These are phyloP conservation scores for Microthyrium microscopicum DNA, from an alignment of 2,329 filamentous ascomycete genomes.

Conservation along the genomic window DNA sequence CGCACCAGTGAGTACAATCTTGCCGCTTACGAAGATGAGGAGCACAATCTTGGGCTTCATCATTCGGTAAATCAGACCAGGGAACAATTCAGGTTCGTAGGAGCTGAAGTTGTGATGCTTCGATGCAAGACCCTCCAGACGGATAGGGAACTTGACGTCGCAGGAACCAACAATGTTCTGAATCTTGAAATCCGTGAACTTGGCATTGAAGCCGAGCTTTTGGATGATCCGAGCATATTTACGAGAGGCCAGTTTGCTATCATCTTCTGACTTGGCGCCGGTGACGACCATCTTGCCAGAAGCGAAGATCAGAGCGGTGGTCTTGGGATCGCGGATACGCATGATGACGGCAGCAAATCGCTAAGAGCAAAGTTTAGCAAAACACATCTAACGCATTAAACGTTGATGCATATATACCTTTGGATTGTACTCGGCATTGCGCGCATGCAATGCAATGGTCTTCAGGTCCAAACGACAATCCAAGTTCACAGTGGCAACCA, in stretches of 20 bases:
- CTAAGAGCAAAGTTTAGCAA: slow-evolving; percentile 36
- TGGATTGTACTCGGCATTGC: slow-evolving; percentile 97
- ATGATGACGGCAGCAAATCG: slow-evolving; percentile 99
- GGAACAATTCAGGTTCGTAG: slow-evolving; percentile 96
- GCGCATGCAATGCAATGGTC: slow-evolving; percentile 93
- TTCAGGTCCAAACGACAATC: slow-evolving; percentile 95
- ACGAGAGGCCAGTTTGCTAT: slow-evolving; percentile 88
- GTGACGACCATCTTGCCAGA: slow-evolving; percentile 99
- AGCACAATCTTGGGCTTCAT: slow-evolving; percentile 99
- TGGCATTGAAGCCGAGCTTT: slow-evolving; percentile 98
- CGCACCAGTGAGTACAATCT: slow-evolving; percentile 81
- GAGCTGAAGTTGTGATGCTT: slow-evolving; percentile 99
- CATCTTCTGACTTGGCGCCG: slow-evolving; percentile 93
- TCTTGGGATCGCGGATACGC: slow-evolving; percentile 98
- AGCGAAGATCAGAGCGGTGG: slow-evolving; percentile 92
- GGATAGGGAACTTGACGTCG: slow-evolving; percentile 98
- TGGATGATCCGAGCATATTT: slow-evolving; percentile 99
- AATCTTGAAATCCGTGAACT: slow-evolving; percentile 99
- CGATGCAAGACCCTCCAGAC: slow-evolving; percentile 84
- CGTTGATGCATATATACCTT: slow-evolving; percentile 54
- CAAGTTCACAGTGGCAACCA: slow-evolving; percentile 96
- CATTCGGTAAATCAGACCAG: slow-evolving; percentile 99
- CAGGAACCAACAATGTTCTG: slow-evolving; percentile 98
- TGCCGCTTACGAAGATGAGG: slow-evolving; percentile 92
- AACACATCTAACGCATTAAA: slow-evolving; percentile 17